A percentile compares a stretch with the other conserved stretches of the same genome.
Evolutionary conservation across 306 rosid species (phyloP).

Genomic region (Vigna mungo): DNA sequence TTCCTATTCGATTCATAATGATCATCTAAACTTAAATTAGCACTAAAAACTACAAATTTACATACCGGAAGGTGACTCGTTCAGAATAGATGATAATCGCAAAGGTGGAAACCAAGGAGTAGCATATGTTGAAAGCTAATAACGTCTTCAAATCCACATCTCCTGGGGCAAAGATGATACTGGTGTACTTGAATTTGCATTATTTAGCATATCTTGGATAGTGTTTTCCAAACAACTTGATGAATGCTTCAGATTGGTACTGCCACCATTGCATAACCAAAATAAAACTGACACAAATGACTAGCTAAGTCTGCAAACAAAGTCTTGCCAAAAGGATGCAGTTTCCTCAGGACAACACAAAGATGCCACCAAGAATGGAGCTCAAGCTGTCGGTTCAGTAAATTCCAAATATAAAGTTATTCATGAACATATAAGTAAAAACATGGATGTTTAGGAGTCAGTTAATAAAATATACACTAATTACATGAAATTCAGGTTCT

Average conservation of each 20-base stretch:
- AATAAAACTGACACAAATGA: not conserved
- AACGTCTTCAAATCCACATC: constrained; percentile 22
- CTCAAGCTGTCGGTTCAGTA: constrained; percentile 32
- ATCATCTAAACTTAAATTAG: not conserved
- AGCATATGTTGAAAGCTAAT: not conserved
- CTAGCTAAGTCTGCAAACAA: not conserved
- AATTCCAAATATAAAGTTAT: not conserved
- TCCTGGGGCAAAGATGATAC: not conserved
- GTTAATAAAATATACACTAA: not conserved
- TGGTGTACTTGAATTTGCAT: not conserved
- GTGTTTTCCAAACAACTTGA: constrained; percentile 10
- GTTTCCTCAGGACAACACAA: constrained; percentile 22
- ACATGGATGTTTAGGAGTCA: not conserved
- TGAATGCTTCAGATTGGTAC: not conserved
- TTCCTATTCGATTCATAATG: constrained; percentile 14
- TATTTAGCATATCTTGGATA: constrained; percentile 21
- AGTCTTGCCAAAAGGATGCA: constrained; percentile 27
- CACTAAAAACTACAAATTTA: constrained; percentile 18
- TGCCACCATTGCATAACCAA: not conserved
- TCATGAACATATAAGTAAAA: constrained; percentile 8
- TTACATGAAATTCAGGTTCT: constrained; percentile 27
- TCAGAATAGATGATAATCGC: not conserved
- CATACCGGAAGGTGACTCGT: not conserved
- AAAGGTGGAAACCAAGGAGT: not conserved
- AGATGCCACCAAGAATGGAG: constrained; percentile 24